phyloP scores from a whole-genome alignment of 768 basidiomycete genomes.

The Krasilnikovozyma curviuscula region DNA sequence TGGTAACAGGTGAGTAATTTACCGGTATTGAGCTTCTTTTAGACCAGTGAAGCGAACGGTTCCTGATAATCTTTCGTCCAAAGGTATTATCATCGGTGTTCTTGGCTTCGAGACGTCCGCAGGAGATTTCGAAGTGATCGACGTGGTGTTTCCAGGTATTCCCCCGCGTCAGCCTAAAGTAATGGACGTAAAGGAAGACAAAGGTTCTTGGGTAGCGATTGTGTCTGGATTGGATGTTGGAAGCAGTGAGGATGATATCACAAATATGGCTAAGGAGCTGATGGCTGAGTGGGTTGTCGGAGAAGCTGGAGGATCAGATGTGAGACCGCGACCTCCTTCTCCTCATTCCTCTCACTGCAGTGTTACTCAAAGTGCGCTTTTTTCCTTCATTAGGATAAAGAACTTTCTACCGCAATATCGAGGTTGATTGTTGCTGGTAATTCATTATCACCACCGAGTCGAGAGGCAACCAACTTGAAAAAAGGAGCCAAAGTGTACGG shows the following conservation, averaged over 20 bases:
- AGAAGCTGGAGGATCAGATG: conserved; percentile 48
- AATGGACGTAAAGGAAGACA: conserved; percentile 13
- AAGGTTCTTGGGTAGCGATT: conserved; percentile 62
- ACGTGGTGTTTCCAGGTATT: conserved; percentile 66
- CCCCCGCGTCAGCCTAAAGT: conserved; percentile 33
- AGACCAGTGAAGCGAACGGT: not conserved
- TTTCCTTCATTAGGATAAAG: conserved; percentile 32
- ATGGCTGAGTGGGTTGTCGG: conserved; percentile 76
- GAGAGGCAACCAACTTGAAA: conserved; percentile 22
- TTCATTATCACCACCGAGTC: conserved; percentile 42
- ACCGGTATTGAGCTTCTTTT: not conserved
- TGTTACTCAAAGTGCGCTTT: not conserved
- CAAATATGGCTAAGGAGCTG: conserved; percentile 53
- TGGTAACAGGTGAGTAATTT: conserved; percentile 61
- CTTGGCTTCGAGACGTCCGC: conserved; percentile 72
- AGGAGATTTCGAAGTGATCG: conserved; percentile 87
- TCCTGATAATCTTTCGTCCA: not conserved
- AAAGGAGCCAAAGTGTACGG: conserved; percentile 28
- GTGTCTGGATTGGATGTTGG: conserved; percentile 74
- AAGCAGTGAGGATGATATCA: conserved; percentile 27
- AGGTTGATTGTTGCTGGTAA: conserved; percentile 79
- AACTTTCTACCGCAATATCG: conserved; percentile 50
- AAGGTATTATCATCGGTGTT: conserved; percentile 64
- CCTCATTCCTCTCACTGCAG: not conserved
- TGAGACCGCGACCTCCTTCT: conserved; percentile 12